Evolutionary conservation across 192 early-diverging fungal species (phyloP), one percentile per base, ranked within the genome.

Genomic region (Backusella australiensis): DNA sequence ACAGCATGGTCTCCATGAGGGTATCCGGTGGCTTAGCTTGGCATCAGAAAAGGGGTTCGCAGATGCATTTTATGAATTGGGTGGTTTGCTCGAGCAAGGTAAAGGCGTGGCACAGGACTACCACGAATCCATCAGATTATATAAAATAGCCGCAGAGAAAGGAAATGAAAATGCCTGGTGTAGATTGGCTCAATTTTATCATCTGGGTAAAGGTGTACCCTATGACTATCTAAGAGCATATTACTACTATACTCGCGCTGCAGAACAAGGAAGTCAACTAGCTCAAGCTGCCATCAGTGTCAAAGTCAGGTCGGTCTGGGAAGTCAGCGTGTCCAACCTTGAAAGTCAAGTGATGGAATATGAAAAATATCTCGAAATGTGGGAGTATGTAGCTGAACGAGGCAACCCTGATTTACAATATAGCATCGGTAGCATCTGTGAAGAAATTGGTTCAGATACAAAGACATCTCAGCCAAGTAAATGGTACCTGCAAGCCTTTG

Each of bases 51-150:
- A 26, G 23, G 23, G 41, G 29, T 41, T 42, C 46, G 6, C 17
- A 42, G 69, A 71, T 14, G 69, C 69, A 9, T 23, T 21, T 23
- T 71, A 71, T 26, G 38, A 71, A 21, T 39, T 71, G 7, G 69
- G 69, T 26, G 38, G 36, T 23, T 6, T 71, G 2, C 32, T 42
- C 21, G 69, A 71, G 26, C 17, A 53, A 53, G 52, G 52, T 0
- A 21, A 19, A 19, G n/a, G n/a, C 6, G n/a, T 53, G 17, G 1
- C 6, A 7, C 52, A 6, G 17, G 52, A 53, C 21, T 53, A 53
- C 17, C 52, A 53, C 7, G 21, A 53, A 53, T 23, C n/a, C 19
- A 53, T 53, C 7, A n/a, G 52, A 53, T 7, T 53, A 53, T 53
- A 53, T 53, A n/a, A 21, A 21, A 53, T 53, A 8, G 52, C 52